Base-by-base conservation (phyloP, 257 asterid genomes). In the Solanum bulbocastanum region DNA sequence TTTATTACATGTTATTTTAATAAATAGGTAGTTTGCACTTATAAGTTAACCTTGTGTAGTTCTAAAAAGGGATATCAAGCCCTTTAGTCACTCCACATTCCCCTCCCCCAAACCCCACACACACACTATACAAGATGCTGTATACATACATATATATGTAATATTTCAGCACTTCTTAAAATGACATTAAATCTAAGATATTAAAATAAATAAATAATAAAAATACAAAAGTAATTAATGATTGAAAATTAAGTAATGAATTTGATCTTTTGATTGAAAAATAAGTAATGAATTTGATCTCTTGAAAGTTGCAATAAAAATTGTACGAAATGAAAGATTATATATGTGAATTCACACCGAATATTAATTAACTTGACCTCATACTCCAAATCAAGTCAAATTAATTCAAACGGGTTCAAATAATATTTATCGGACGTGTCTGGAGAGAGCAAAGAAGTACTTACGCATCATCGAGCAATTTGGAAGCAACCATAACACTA, bases 401-500 rank as follows among this genome's bases (percentile, higher is more conserved):
- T 1, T 6, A 69, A 69, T 69, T 30, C 1, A 69, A 69, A 66
- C 5, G 5, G 2, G 0, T 2, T 22, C 2, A 66, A 66, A 0
- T 66, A 66, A 27, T 27, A 66, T 35, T 30, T 15, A 46, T 79
- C 6, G 22, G 2, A 56, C 27, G 15, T 16, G 66, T 42, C 10
- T 76, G 14, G 56, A 73, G 9, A 81, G 25, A 37, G 11, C 0
- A 10, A 5, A 76, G 27, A 9, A 87, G 42, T 11, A 74, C 98
- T 92, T 87, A 96, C 98, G 90, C 89, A 81, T 96, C 99, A 85
- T 96, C 99, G 18, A 95, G 95, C 90, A 94, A 91, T 90, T 96
- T 96, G 89, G 99, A 95, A 89, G 98, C 99, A 72, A 96, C 93
- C 98, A 95, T 93, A 30, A 96, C 94, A 86, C 95, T 89, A 0